Percentiles rank a stretch among this genome's conserved stretches.
Conservation (phyloP, 2,329 filamentous ascomycete species). For the Fusarium mundagurra region DNA sequence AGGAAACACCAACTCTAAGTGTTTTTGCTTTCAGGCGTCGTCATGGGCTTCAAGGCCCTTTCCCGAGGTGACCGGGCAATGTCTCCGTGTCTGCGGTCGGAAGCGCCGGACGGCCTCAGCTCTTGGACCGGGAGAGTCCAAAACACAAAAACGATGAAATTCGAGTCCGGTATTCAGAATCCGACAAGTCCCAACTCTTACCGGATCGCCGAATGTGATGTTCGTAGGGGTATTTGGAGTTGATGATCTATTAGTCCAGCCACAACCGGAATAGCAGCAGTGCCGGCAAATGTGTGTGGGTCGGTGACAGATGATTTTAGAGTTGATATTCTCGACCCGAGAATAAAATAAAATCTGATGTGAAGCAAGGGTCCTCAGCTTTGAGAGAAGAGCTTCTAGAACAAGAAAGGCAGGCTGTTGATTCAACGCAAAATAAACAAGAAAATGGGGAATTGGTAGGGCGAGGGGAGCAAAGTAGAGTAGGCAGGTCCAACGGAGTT, state of each 20-base stretch:
- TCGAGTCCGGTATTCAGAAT: neutral
- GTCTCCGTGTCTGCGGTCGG: conserved; percentile 33
- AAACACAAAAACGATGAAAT: conserved; percentile 18
- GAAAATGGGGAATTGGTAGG: conserved; percentile 19
- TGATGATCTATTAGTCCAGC: conserved; percentile 38
- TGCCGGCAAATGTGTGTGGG: conserved; percentile 36
- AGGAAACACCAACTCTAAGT: conserved; percentile 19
- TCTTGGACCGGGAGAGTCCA: conserved; percentile 27
- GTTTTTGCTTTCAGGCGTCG: conserved; percentile 11
- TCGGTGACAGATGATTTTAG: conserved; percentile 25
- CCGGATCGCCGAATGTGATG: neutral
- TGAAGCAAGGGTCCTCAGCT: conserved; percentile 3
- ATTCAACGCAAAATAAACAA: conserved; percentile 14
- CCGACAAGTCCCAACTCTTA: conserved; percentile 4
- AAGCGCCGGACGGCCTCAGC: conserved; percentile 42
- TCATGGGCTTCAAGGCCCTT: conserved; percentile 22
- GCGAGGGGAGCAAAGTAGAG: conserved; percentile 11
- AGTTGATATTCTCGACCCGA: neutral
- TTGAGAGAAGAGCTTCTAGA: conserved; percentile 2
- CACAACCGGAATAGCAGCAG: conserved; percentile 35
- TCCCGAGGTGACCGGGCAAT: conserved; percentile 35
- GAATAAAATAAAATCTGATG: neutral
- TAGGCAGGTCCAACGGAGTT: conserved; percentile 30
- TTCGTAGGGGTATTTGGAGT: conserved; percentile 22
- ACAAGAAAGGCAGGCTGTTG: neutral